Evolutionary conservation across 768 basidiomycete species (phyloP), one percentile per base, ranked within the genome.

Genomic region (Suillus hirtellus): DNA sequence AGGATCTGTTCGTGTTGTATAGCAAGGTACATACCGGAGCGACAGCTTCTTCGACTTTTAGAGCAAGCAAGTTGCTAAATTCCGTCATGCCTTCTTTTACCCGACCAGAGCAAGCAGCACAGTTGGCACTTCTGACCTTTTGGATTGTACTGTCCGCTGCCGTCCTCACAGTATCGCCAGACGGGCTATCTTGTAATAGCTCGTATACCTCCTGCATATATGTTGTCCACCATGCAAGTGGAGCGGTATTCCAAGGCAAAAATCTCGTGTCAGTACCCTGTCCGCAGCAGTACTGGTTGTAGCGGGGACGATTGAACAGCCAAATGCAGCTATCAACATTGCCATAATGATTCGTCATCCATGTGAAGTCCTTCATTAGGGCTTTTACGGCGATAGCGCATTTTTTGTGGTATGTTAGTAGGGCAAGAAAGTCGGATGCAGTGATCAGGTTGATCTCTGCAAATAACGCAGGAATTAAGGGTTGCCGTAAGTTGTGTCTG

Each of bases 381-480:
- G 24, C 15, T 17, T 35, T 21, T 21, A 49, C 65, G 7, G 65
- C 59, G 24, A 31, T 42, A 4, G 3, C 4, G 35, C 64, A 65
- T 14, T 60, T 37, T 50, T 63, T 37, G 31, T 66, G 65, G 37
- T 66, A 66, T 21, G 43, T 62, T 0, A 66, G 17, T 6, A 72
- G 64, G 1, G 62, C 62, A 40, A 70, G 67, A 35, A 72, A 50
- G 5, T 64, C 67, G 5, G 61, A 60, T 12, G 67, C 72, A 9
- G 69, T 60, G 58, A 76, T 69, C 31, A 67, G 55, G 17, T 61
- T 63, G 8, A 76, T 62, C 27, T 72, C 73, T 43, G 66, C 60
- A n/a, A 65, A 61, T 43, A 66, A 63, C 19, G 50, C 58, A 7
- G 68, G 61, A 15, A 63, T 60, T 24, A 75, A 53, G 12, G 74